Evolutionary conservation across 805 yeast species (phyloP), one percentile per base, ranked within the genome.

Genomic region (Candida arabinofermentans): DNA sequence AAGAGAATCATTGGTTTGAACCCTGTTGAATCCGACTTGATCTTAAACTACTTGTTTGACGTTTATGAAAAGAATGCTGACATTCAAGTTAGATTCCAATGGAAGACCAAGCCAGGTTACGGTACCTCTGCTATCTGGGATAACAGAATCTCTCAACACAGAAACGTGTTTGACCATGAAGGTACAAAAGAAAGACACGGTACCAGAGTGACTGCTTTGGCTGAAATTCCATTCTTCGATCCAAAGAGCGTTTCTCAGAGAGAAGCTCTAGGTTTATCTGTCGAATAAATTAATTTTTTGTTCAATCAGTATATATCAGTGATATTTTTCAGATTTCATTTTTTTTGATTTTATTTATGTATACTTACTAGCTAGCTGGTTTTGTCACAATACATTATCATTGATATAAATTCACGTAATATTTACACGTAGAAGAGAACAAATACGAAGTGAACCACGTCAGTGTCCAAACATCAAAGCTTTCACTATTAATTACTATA

Each of bases 171-270:
- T 66, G 75, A 70, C 51, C 70, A 72, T 37, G 58, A 54, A 35
- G 70, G 70, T 6, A 55, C 23, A 31, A 69, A 66, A 34, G 60
- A 70, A 14, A 64, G 79, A 61, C 81, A 75, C 47, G 81, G 77
- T 27, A 71, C 74, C 9, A 71, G 83, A 51, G 75, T 71, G 24
- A 72, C 77, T 1, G 58, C 80, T 1, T 65, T 77, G 46, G 83
- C 78, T 17, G 81, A 77, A 47, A 54, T 61, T 37, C 83, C 83
- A 2, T 68, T 41, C 60, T 77, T 69, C 53, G 79, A 75, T 49
- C 67, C 70, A 22, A 54, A 62, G 4, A 72, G 78, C 3, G 71
- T 70, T 53, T 70, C 77, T 27, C 80, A 74, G 53, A 71, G 81
- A 59, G 73, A 75, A 54, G 67, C 77, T 9, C 59, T 74, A 44